Evolutionary conservation across 2,329 filamentous ascomycete genomes (phyloP).

Genomic region (Emmonsia crescens): DNA sequence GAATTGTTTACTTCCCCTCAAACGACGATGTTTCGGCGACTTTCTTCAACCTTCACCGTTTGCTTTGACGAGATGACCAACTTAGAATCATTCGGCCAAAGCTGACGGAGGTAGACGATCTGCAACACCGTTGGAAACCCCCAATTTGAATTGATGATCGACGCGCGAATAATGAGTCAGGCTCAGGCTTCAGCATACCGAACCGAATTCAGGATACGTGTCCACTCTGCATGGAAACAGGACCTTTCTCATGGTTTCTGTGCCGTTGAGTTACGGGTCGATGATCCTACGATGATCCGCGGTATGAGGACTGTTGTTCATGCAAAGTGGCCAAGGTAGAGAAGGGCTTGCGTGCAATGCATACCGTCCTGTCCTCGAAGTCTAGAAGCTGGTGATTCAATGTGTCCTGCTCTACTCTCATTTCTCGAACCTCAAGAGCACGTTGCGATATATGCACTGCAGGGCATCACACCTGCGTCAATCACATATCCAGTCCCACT

Average conservation of each 20-base stretch:
- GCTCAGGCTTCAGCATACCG: neutral
- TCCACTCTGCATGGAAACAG: neutral
- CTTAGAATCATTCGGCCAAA: neutral
- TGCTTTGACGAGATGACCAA: neutral
- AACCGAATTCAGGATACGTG: neutral
- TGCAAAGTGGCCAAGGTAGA: neutral
- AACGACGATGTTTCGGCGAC: neutral
- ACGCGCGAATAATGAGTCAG: neutral
- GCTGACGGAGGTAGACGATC: neutral
- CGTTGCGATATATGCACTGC: neutral
- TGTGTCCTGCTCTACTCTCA: neutral
- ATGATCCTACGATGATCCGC: neutral
- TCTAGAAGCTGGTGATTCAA: neutral
- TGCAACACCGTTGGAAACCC: neutral
- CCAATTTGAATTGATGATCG: neutral
- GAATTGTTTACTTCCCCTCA: neutral
- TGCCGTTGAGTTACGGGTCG: neutral
- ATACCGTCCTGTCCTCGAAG: neutral
- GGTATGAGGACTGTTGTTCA: neutral
- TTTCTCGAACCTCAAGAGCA: neutral
- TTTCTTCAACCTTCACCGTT: neutral
- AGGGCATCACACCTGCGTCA: neutral
- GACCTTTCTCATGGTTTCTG: neutral
- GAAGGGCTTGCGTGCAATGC: neutral
- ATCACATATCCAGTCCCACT: neutral